phyloP scores from a whole-genome alignment of 225 moss, liverwort and hornwort species.

The Antitrichia curtipendula region DNA sequence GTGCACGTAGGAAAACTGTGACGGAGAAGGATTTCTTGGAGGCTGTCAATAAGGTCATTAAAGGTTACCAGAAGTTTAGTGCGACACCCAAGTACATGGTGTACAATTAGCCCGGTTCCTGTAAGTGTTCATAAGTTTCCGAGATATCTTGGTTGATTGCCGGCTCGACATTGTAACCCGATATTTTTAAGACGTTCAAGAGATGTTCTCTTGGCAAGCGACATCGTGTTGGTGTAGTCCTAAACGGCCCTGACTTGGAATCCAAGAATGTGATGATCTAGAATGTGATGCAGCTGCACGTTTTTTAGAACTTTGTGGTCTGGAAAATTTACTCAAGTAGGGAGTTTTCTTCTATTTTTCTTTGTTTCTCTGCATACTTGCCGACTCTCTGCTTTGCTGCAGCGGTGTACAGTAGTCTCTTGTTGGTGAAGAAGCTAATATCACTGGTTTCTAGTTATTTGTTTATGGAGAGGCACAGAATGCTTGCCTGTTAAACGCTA shows the following conservation, averaged over 20 bases:
- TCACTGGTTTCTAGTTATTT: not conserved
- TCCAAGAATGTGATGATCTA: not conserved
- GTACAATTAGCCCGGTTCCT: slow-evolving; percentile 42
- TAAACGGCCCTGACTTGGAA: no score
- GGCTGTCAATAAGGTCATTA: slow-evolving; percentile 93
- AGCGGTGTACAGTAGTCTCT: not conserved
- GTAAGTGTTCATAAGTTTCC: slow-evolving; percentile 5
- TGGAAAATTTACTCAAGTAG: not conserved
- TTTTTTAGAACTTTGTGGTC: not conserved
- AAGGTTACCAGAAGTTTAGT: slow-evolving; percentile 92
- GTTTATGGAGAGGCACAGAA: not conserved
- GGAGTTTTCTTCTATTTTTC: not conserved
- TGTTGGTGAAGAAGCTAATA: not conserved
- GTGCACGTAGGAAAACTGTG: slow-evolving; percentile 85
- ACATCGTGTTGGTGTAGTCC: no score
- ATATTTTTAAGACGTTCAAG: slow-evolving; percentile 3
- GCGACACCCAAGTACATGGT: slow-evolving; percentile 99
- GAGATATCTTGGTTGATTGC: not conserved
- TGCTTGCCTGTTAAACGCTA: not conserved
- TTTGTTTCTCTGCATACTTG: not conserved
- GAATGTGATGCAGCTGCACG: not conserved
- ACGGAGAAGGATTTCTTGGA: slow-evolving; percentile 94
- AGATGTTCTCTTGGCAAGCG: not conserved
- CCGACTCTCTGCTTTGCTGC: not conserved
- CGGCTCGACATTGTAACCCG: slow-evolving; percentile 1